Conservation (phyloP, 768 basidiomycete genomes). For the Boletus speciosus region DNA sequence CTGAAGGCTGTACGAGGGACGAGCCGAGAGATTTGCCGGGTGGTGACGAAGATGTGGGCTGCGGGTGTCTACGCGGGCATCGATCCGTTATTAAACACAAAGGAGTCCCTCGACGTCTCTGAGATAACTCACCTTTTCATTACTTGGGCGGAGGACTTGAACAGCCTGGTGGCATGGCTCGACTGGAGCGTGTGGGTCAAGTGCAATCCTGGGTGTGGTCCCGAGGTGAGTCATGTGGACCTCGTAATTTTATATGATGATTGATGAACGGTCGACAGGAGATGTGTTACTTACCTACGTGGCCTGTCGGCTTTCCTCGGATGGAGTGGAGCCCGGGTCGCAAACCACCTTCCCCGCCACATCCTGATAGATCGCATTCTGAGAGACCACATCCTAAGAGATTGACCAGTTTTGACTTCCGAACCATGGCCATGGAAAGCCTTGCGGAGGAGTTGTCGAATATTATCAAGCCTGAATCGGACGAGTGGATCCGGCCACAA, state of each 20-base stretch:
- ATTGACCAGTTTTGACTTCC: neutral
- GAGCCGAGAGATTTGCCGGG: conserved; percentile 44
- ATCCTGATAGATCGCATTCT: neutral
- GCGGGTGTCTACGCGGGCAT: conserved; percentile 30
- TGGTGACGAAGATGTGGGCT: conserved; percentile 46
- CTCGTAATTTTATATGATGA: neutral
- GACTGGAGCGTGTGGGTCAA: conserved; percentile 52
- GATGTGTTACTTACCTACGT: conserved; percentile 28
- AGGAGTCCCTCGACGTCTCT: neutral
- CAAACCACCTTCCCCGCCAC: neutral
- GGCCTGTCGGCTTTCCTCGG: conserved; percentile 15
- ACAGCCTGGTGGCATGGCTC: conserved; percentile 45
- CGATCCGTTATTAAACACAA: conserved; percentile 7
- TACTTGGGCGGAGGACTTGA: conserved; percentile 36
- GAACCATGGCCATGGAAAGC: neutral
- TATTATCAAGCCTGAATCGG: neutral
- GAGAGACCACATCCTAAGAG: neutral
- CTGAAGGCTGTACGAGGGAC: conserved; percentile 32
- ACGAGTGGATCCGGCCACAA: conserved; percentile 22
- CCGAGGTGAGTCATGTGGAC: conserved; percentile 33
- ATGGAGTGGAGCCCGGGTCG: neutral
- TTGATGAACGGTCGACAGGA: conserved; percentile 11
- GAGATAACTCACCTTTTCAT: conserved; percentile 10
- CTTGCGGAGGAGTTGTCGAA: neutral
- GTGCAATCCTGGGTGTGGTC: conserved; percentile 44